Percentiles rank a stretch among this genome's conserved stretches.
phyloP scores from a whole-genome alignment of 192 early-diverging fungal genomes.

The Podila verticillata region DNA sequence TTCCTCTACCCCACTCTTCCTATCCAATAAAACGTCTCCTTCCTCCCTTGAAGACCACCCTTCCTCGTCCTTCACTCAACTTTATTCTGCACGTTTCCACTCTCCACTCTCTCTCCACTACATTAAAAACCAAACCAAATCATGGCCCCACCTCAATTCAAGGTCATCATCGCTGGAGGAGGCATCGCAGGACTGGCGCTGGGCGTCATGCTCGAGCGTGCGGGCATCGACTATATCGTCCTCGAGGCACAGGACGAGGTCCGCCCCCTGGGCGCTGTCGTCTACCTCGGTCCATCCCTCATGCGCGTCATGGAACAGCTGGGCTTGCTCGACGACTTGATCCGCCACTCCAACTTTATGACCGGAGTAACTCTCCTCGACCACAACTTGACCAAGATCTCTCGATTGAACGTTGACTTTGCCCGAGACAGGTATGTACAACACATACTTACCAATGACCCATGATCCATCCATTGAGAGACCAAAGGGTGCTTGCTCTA shows the following conservation, averaged over 20 bases:
- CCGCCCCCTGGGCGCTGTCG: slow-evolving; percentile 14
- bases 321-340: slow-evolving; percentile 36
- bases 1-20: background rate
- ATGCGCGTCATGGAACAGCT: slow-evolving; percentile 44
- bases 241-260: slow-evolving; percentile 29
- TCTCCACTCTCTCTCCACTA: background rate
- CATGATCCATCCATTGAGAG: no score
- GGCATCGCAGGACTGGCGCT: slow-evolving; percentile 37
- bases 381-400: slow-evolving; percentile 24
- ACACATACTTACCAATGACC: background rate
- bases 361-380: slow-evolving; percentile 26
- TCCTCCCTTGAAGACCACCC: background rate
- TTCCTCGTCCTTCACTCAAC: background rate
- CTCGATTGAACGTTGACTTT: slow-evolving; percentile 19
- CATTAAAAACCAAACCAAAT: background rate
- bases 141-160: slow-evolving; percentile 44
- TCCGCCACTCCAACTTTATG: slow-evolving; percentile 42
- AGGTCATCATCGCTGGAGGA: slow-evolving; percentile 44
- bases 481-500: background rate
- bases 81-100: background rate
- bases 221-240: slow-evolving; percentile 42
- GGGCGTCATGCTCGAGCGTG: slow-evolving; percentile 47
- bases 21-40: slow-evolving; percentile 3
- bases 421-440: slow-evolving; percentile 30
- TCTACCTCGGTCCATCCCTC: slow-evolving; percentile 29